Percentiles rank a stretch among this genome's conserved stretches.
Evolutionary conservation across 176 grass and related monocot species (phyloP).

Genomic region (Canna indica): DNA sequence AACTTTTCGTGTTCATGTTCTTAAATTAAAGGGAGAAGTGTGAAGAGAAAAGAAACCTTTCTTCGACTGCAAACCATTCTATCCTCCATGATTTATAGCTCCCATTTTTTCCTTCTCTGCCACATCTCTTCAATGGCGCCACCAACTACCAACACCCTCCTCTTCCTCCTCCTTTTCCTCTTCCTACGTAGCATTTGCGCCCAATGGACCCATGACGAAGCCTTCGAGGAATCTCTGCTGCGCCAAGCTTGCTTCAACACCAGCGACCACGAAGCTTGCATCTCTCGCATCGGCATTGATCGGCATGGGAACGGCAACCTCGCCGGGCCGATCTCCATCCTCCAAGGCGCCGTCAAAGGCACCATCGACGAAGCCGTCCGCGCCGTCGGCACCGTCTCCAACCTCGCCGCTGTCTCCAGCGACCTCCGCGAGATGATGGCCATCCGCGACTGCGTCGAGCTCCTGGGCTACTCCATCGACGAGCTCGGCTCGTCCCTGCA

Average conservation of each 20-base stretch:
- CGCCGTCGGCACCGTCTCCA: slow-evolving; percentile 24
- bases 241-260: slow-evolving; percentile 83
- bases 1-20: not conserved
- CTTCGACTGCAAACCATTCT: slow-evolving; percentile 11
- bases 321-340: slow-evolving; percentile 49
- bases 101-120: not conserved
- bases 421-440: slow-evolving; percentile 61
- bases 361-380: slow-evolving; percentile 53
- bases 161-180: slow-evolving; percentile 24
- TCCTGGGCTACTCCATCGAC: slow-evolving; percentile 70
- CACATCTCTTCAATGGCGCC: slow-evolving; percentile 13
- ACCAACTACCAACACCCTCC: not conserved
- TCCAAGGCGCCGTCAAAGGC: slow-evolving; percentile 58
- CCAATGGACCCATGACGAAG: slow-evolving; percentile 9
- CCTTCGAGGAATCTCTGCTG: slow-evolving; percentile 66
- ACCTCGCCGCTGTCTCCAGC: slow-evolving; percentile 42
- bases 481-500: slow-evolving; percentile 67
- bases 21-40: not conserved
- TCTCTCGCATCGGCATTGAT: slow-evolving; percentile 40
- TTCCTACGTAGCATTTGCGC: not conserved
- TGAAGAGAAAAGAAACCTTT: slow-evolving; percentile 14
- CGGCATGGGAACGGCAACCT: slow-evolving; percentile 12
- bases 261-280: slow-evolving; percentile 23
- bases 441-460: slow-evolving; percentile 72
- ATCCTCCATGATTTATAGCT: not conserved